These are phyloP conservation scores for Davidsoniella virescens DNA, from an alignment of 2,329 filamentous ascomycete genomes.

Conservation along the genomic window DNA sequence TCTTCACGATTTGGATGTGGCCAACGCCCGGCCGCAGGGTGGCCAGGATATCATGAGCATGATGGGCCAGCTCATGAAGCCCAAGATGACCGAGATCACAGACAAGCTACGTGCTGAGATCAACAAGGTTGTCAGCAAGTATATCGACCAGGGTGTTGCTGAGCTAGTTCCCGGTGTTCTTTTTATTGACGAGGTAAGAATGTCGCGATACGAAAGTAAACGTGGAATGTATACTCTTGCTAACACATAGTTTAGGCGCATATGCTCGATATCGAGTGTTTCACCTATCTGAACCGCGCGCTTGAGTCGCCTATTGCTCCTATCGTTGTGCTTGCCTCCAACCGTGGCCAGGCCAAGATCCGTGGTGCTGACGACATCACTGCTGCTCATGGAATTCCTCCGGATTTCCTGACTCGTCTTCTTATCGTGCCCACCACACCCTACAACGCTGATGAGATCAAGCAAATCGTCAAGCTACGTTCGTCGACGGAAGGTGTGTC, in stretches of 20 bases:
- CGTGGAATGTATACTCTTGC: neutral
- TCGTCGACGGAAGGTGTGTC: conserved; percentile 66
- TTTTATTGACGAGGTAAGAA: conserved; percentile 86
- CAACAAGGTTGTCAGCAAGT: conserved; percentile 98
- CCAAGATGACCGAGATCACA: conserved; percentile 98
- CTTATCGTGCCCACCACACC: conserved; percentile 92
- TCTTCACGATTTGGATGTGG: conserved; percentile 88
- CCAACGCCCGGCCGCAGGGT: conserved; percentile 86
- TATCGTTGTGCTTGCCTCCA: conserved; percentile 93
- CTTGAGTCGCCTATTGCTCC: conserved; percentile 88
- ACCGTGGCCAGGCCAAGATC: conserved; percentile 85
- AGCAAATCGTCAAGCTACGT: conserved; percentile 74
- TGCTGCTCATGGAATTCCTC: conserved; percentile 82
- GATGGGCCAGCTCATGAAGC: conserved; percentile 99
- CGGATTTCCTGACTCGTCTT: conserved; percentile 82
- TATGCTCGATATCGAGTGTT: conserved; percentile 99
- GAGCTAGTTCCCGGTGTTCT: conserved; percentile 95
- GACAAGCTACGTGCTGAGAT: conserved; percentile 92
- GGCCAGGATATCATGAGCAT: conserved; percentile 99
- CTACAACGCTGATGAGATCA: conserved; percentile 79
- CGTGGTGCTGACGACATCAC: conserved; percentile 69
- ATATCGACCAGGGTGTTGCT: conserved; percentile 95
- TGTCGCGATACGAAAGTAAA: neutral
- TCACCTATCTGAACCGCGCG: conserved; percentile 97
- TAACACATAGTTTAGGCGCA: conserved; percentile 43